Evolutionary conservation across 257 asterid genomes (phyloP), one percentile per base, ranked within the genome.

Genomic region (Solanum stenotomum): DNA sequence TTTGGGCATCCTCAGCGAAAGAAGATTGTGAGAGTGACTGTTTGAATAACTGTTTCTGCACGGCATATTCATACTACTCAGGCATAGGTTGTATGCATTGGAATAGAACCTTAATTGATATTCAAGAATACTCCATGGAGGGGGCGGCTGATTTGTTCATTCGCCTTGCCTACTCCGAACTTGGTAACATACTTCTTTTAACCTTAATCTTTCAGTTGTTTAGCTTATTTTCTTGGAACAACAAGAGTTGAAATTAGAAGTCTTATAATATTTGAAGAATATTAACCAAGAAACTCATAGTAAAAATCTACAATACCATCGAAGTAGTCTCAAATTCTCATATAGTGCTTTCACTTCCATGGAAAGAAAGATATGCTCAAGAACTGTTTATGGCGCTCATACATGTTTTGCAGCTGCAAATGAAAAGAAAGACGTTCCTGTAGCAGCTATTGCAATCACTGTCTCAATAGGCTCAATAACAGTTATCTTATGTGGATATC

Each of bases 131-230:
- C 87, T 31, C 79, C 44, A 63, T 61, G 15, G 91, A 81, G 61
- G 96, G 91, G 5, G 75, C 91, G 4, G 79, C 91, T 0, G 92
- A 91, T 84, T 85, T 95, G 44, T 90, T 88, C 35, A 71, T 95
- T 79, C 96, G 96, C 2, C 29, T 94, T 27, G 91, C 95, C 3
- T 79, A 31, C 40, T 92, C 96, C 13, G 98, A 93, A 86, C 70
- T 93, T 31, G 95, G 95, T 94, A 90, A 87, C 13, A 56, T 52
- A 35, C 12, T 23, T 83, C 44, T 56, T 31, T 83, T 83, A 16
- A 20, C 29, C 68, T 25, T 46, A 18, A 31, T 10, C 46, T 83
- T 29, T 29, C n/a, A 49, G 29, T 67, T 14, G 13, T 35, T 38
- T 79, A 63, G 12, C 33, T 56, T 40, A 5, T 61, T 78, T 46